These are phyloP conservation scores for Tuber calosporum DNA, from an alignment of 495 filamentous ascomycete genomes.

Conservation along the genomic window DNA sequence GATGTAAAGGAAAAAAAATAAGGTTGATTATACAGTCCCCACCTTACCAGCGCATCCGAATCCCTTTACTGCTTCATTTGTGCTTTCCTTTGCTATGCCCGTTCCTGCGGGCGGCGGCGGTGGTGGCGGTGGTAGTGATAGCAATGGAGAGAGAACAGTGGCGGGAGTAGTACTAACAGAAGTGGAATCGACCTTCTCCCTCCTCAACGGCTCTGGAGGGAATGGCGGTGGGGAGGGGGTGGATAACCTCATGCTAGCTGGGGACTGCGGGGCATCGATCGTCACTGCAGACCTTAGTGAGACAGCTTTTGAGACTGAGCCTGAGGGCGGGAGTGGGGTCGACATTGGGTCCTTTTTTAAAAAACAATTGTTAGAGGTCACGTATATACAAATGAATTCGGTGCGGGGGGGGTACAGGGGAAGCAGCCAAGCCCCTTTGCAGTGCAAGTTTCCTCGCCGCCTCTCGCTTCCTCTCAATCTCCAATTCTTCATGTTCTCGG, in stretches of 20 bases:
- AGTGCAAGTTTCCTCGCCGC: constrained; percentile 67
- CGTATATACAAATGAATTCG: neutral
- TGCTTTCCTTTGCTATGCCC: neutral
- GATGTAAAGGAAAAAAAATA: neutral
- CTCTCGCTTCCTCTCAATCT: constrained; percentile 60
- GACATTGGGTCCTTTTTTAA: neutral
- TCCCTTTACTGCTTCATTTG: neutral
- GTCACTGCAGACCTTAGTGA: neutral
- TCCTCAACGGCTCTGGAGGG: neutral
- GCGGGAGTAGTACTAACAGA: neutral
- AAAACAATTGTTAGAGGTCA: constrained; percentile 2
- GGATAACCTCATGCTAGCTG: neutral
- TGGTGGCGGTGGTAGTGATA: neutral
- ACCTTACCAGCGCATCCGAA: neutral
- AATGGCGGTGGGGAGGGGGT: constrained; percentile 3
- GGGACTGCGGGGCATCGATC: neutral
- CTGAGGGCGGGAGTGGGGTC: neutral
- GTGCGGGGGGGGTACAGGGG: neutral
- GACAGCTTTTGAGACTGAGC: neutral
- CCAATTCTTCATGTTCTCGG: constrained; percentile 60
- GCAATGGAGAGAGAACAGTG: neutral
- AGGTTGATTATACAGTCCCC: neutral
- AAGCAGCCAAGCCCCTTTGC: constrained; percentile 55
- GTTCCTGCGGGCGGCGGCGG: neutral
- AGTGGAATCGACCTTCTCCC: neutral